These are phyloP conservation scores for Boletellus emodensis DNA, from an alignment of 768 basidiomycete genomes.

Conservation along the genomic window DNA sequence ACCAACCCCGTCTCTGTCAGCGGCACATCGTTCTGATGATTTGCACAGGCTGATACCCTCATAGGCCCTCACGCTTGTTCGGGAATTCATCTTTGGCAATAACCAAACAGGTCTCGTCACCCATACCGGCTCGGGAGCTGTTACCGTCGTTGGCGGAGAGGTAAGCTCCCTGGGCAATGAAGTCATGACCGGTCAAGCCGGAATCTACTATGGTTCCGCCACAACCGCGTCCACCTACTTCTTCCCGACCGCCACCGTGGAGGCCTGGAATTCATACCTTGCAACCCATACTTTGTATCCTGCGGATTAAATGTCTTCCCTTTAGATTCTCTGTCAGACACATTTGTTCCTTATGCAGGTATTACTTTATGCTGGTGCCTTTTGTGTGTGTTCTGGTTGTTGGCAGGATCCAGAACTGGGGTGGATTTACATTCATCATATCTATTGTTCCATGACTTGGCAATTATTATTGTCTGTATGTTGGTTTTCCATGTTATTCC, in stretches of 20 bases:
- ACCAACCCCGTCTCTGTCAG: constrained; percentile 43
- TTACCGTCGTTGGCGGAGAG: constrained; percentile 48
- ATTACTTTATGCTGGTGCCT: neutral
- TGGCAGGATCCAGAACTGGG: too few relatives aligned
- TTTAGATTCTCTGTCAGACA: neutral
- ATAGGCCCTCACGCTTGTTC: constrained; percentile 58
- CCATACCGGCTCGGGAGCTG: constrained; percentile 17
- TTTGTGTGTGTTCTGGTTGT: too few relatives aligned
- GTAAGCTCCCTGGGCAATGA: constrained; percentile 41
- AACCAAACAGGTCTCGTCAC: constrained; percentile 58
- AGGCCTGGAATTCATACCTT: constrained; percentile 53
- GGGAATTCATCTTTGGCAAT: constrained; percentile 64
- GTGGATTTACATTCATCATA: too few relatives aligned
- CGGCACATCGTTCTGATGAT: constrained; percentile 11
- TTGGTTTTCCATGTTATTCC: neutral
- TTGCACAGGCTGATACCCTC: neutral
- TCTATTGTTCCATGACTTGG: neutral
- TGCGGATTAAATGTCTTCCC: neutral
- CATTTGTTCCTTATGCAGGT: neutral
- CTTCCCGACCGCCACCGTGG: constrained; percentile 51
- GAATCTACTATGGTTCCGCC: constrained; percentile 51
- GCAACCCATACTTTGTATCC: constrained; percentile 32
- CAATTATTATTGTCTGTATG: neutral
- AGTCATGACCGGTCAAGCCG: constrained; percentile 51
- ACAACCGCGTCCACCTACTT: constrained; percentile 50